A percentile compares a stretch with the other conserved stretches of the same genome.
Conservation (phyloP, 257 asterid genomes). For the Penstemon newberryi region DNA sequence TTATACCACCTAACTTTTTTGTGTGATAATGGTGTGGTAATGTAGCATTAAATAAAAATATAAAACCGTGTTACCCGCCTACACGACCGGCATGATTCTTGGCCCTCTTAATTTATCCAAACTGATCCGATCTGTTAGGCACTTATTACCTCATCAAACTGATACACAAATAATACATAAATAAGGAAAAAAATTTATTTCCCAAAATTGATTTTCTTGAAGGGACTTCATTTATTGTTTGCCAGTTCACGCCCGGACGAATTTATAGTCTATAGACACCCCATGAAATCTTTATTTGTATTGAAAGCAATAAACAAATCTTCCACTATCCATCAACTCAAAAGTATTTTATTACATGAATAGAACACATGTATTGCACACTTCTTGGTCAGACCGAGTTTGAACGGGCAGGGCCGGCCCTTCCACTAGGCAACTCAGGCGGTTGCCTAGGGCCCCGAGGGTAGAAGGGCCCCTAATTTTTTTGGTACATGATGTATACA, state of each 20-base stretch:
- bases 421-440: no score
- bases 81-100: slow-evolving; percentile 43
- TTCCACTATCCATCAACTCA: slow-evolving; percentile 35
- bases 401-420: no score
- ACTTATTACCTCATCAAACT: slow-evolving; percentile 40
- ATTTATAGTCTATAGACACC: slow-evolving; percentile 6
- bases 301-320: slow-evolving; percentile 24
- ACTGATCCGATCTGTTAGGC: slow-evolving; percentile 52
- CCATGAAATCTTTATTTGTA: slow-evolving; percentile 29
- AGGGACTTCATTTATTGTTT: slow-evolving; percentile 39
- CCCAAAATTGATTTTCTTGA: slow-evolving; percentile 37
- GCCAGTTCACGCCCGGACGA: slow-evolving; percentile 35
- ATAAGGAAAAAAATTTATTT: slow-evolving; percentile 27
- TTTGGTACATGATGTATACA: no score
- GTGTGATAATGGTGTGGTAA: slow-evolving; percentile 7
- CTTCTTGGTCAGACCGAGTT: no score
- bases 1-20: not conserved
- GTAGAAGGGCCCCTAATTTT: no score
- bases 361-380: not conserved
- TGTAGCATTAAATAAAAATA: slow-evolving; percentile 13
- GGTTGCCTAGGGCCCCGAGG: no score
- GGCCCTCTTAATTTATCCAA: slow-evolving; percentile 28
- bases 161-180: not conserved
- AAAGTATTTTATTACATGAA: slow-evolving; percentile 27
- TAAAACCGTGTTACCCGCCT: slow-evolving; percentile 34